phyloP scores from a whole-genome alignment of 257 asterid genomes.

The Solanum tacnaense region DNA sequence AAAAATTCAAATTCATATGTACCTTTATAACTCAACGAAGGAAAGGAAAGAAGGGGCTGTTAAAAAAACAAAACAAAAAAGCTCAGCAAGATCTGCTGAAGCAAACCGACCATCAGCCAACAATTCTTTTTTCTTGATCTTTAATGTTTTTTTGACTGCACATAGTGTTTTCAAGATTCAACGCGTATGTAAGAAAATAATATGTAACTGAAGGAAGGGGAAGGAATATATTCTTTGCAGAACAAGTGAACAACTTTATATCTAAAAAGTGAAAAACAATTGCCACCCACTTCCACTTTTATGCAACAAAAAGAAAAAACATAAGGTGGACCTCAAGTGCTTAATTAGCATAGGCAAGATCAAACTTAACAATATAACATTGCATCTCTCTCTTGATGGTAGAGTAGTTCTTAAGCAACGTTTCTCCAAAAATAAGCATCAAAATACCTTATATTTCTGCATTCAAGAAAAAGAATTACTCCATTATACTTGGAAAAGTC shows the following conservation, averaged over 20 bases:
- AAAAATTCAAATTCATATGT: neutral
- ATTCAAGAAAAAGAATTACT: neutral
- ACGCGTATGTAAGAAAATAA: neutral
- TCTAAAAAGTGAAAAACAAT: neutral
- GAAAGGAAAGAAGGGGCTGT: neutral
- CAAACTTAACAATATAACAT: neutral
- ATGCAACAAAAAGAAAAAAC: neutral
- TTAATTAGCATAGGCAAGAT: neutral
- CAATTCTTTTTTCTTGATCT: neutral
- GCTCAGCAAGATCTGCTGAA: neutral
- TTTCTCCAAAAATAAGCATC: neutral
- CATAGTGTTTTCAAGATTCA: neutral
- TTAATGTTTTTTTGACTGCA: neutral
- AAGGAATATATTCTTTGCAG: slow-evolving; percentile 2
- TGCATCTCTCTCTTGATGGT: neutral
- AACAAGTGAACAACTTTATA: neutral
- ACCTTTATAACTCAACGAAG: neutral
- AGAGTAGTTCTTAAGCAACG: slow-evolving; percentile 1
- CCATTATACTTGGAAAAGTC: neutral
- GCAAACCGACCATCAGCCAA: slow-evolving; percentile 5
- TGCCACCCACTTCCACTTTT: neutral
- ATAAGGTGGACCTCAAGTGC: neutral
- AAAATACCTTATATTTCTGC: neutral
- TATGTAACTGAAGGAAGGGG: neutral
- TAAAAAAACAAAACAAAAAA: neutral